Conservation (phyloP, 257 asterid species). For the Nicotiana benthamiana region DNA sequence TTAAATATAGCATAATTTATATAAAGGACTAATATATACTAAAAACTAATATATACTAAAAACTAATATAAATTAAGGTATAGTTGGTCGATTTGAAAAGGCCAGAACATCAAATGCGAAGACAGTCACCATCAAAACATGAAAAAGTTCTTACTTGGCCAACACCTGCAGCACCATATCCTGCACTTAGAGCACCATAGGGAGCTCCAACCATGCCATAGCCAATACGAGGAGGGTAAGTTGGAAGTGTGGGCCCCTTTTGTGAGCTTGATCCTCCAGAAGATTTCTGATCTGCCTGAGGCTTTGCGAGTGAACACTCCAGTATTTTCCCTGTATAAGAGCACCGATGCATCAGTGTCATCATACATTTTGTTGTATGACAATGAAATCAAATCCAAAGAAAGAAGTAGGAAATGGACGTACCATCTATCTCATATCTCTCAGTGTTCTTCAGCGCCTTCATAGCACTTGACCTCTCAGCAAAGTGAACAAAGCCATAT, state of each 20-base stretch:
- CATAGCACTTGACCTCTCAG: constrained; percentile 83
- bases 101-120: not conserved
- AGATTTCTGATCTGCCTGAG: constrained; percentile 81
- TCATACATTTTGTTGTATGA: constrained; percentile 4
- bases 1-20: not conserved
- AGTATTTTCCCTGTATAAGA: constrained; percentile 60
- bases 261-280: constrained; percentile 52
- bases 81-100: not conserved
- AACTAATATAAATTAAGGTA: not conserved
- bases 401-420: constrained; percentile 1
- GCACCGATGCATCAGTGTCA: constrained; percentile 12
- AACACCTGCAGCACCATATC: constrained; percentile 49
- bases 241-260: constrained; percentile 50
- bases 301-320: constrained; percentile 98
- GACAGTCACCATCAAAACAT: not conserved
- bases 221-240: constrained; percentile 72
- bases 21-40: not conserved
- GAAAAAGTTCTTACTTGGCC: constrained; percentile 55
- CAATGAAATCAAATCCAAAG: constrained; percentile 4
- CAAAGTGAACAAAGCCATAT: constrained; percentile 90
- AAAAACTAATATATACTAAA: not conserved
- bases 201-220: constrained; percentile 77
- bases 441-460: constrained; percentile 88
- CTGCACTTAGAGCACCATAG: constrained; percentile 67
- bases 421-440: constrained; percentile 85